Conservation (phyloP, 2,329 filamentous ascomycete genomes). For the Aspergillus pseudoviridinutans region DNA sequence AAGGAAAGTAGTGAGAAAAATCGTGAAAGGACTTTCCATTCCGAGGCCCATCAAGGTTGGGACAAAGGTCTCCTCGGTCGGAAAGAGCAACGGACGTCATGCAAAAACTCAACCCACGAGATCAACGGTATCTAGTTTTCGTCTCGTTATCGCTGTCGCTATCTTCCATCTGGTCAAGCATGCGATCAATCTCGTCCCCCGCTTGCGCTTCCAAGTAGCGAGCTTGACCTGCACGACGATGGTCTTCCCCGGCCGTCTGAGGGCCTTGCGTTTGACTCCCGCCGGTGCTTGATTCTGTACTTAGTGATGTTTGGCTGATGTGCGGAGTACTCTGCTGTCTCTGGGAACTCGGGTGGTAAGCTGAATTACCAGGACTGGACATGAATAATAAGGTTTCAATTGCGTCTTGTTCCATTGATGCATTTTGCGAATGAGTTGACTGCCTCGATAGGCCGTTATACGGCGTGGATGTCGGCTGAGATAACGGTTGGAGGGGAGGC, state of each 20-base stretch:
- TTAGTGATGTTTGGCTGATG: conserved; percentile 24
- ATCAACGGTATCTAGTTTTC: background rate
- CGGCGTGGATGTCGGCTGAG: conserved; percentile 15
- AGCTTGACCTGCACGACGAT: conserved; percentile 3
- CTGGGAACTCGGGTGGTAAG: conserved; percentile 38
- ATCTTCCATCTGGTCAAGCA: conserved; percentile 38
- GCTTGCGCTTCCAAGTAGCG: conserved; percentile 29
- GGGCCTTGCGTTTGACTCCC: conserved; percentile 14
- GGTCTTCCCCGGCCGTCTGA: conserved; percentile 12
- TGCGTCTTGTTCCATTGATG: conserved; percentile 48
- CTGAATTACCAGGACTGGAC: conserved; percentile 48
- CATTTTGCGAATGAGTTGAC: conserved; percentile 40
- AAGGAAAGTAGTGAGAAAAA: background rate
- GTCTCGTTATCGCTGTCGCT: conserved; percentile 35
- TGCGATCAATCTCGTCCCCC: conserved; percentile 39
- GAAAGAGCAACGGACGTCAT: background rate
- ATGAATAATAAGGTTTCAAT: conserved; percentile 50
- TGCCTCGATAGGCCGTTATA: conserved; percentile 22
- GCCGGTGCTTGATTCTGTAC: conserved; percentile 9
- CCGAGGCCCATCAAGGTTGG: background rate
- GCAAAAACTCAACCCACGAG: background rate
- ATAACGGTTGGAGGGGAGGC: conserved; percentile 27
- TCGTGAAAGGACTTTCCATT: background rate
- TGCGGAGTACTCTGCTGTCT: conserved; percentile 15
- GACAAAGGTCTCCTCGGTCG: background rate